phyloP scores from a whole-genome alignment of 441 rosid genomes.

The Melastoma candidum region DNA sequence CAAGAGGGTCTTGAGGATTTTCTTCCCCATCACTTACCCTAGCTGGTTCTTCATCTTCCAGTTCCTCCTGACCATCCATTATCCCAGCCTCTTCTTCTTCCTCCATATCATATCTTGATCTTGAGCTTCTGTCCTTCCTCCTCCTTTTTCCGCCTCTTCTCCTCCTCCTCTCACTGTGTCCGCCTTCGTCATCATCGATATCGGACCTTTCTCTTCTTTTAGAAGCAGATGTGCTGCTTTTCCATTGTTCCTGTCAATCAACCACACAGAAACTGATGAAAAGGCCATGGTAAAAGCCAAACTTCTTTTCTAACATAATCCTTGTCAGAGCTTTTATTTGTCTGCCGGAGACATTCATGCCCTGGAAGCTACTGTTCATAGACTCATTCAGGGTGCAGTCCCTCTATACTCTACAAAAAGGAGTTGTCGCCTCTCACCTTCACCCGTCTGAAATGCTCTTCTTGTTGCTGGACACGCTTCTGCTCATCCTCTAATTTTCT shows the following conservation, averaged over 20 bases:
- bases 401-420: no score
- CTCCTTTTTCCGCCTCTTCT: conserved; percentile 92
- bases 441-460: conserved; percentile 84
- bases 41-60: conserved; percentile 57
- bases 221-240: conserved; percentile 58
- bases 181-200: conserved; percentile 77
- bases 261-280: conserved; percentile 6
- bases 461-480: conserved; percentile 81
- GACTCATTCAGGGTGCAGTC: no score
- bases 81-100: conserved; percentile 51
- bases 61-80: conserved; percentile 64
- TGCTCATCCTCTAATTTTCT: conserved; percentile 94
- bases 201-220: conserved; percentile 82
- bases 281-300: background rate
- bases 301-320: no score
- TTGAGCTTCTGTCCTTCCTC: conserved; percentile 83
- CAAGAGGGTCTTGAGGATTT: conserved; percentile 71
- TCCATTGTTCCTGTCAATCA: conserved; percentile 89
- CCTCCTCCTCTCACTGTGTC: conserved; percentile 77
- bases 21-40: conserved; percentile 46
- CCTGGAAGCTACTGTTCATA: no score
- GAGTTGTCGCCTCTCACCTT: conserved; percentile 41
- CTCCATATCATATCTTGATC: conserved; percentile 61
- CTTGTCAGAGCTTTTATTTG: no score
- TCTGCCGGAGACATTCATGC: no score